Base-by-base conservation (phyloP, 208 protist genomes). In the Leishmania turanica region DNA sequence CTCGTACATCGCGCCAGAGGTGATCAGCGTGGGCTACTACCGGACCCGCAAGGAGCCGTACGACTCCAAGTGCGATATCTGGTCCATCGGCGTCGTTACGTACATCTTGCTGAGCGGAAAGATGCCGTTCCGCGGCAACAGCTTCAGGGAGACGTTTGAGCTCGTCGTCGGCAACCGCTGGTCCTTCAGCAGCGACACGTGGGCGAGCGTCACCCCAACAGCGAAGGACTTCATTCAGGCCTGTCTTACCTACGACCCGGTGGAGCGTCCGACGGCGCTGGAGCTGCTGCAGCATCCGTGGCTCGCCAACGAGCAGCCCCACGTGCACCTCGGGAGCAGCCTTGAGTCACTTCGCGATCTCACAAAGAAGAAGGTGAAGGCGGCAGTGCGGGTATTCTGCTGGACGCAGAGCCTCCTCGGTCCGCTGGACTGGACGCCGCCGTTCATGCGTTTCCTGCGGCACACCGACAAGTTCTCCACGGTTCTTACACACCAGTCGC, bases 1-100 rank as follows among this genome's bases (percentile, higher is more conserved):
- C 21, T 91, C 87, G 8, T 97, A 97, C 88, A 95, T 97, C 65
- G 93, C 93, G 5, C 93, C 93, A 27, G 93, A 97, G 87, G 92
- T 96, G 51, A 94, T 96, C 75, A 88, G 87, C 56, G 85, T 90
- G 8, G 91, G 91, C 66, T 96, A 93, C 86, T 84, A 88, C 85
- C 82, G 82, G 72, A 87, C 81, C 0, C 71, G 80, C n/a, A 70
- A 62, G 53, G 86, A 88, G 74, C 81, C 88, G 37, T 98, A 97
- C 88, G 85, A 94, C 79, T 73, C 58, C 31, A 95, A 95, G 84
- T 95, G 92, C 77, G 93, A 96, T 75, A 90, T 97, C 53, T 97
- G 94, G 94, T 95, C 94, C 34, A 76, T 97, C 7, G 94, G 94
- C 17, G 92, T 97, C 79, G 94, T 97, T 68, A 82, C 91, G 19